Base-by-base conservation (phyloP, 1,139 yeast genomes). In the Candida sojae region DNA sequence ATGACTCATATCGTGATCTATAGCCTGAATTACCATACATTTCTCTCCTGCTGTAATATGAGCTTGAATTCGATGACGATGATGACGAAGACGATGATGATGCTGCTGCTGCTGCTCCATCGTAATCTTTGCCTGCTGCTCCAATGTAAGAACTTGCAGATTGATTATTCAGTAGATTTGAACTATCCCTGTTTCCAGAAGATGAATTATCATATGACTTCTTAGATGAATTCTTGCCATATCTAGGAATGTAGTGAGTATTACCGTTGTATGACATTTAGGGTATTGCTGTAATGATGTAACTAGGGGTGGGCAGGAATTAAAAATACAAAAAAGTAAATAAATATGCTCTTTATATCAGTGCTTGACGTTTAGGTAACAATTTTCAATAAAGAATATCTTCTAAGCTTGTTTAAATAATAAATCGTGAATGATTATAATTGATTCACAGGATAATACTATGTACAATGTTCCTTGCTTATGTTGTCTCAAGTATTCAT, bases 191-290 rank as follows among this genome's bases (percentile, higher is more conserved):
- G 17, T 25, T 38, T 13, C 46, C 48, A 13, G 35, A 39, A 7
- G 41, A 28, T 8, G 35, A 31, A 11, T 13, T 45, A 11, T 51
- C 52, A 36, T 49, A 43, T 21, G 38, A 13, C 29, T 48, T 48
- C 42, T 44, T 43, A 6, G 51, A 43, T 21, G 42, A 37, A 26
- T 32, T 42, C 38, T 42, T 48, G 23, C 49, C 50, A 42, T 53
- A 56, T 38, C 58, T 49, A 5, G 57, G 54, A 39, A 53, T 55
- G 40, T 55, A 55, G 43, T 53, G 49, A 26, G 48, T 44, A 45
- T 48, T 50, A 44, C 48, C 48, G 41, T 49, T 49, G 45, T 52
- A 53, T 13, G 52, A 45, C 57, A 50, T 53, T 23, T 17, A 28
- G 21, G 44, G 32, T 26, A 23, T 30, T 39, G 35, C 42, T 37